A percentile compares a stretch with the other conserved stretches of the same genome.
Conservation (phyloP, 352 stramenopile genomes). For the Aphanomyces cochlioides region DNA sequence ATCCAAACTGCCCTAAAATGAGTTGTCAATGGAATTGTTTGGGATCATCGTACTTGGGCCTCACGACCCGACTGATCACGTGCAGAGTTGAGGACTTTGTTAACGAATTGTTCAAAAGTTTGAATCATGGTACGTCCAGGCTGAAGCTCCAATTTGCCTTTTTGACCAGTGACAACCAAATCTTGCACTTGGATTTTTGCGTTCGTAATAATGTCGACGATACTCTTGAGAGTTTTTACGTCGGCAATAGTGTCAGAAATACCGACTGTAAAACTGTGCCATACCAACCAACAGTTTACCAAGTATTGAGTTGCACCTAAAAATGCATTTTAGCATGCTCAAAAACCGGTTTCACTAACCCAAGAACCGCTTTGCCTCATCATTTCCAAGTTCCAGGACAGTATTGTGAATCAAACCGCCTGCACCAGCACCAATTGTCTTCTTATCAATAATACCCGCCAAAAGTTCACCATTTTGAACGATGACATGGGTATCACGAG, state of each 20-base stretch:
- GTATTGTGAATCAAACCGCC: conserved; percentile 97
- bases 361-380: conserved; percentile 86
- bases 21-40: not conserved
- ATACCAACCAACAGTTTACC: conserved; percentile 98
- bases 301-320: conserved; percentile 92
- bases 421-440: conserved; percentile 96
- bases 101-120: conserved; percentile 98
- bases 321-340: not conserved
- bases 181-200: conserved; percentile 93
- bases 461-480: conserved; percentile 97
- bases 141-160: conserved; percentile 96
- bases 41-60: conserved; percentile 27
- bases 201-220: conserved; percentile 98
- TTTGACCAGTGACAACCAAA: conserved; percentile 96
- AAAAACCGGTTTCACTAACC: conserved; percentile 30
- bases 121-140: conserved; percentile 99
- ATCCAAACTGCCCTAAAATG: conserved; percentile 52
- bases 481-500: conserved; percentile 95
- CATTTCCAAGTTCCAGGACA: conserved; percentile 90
- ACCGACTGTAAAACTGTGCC: conserved; percentile 97
- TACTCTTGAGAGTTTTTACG: conserved; percentile 96
- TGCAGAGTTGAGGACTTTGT: conserved; percentile 92
- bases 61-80: conserved; percentile 81
- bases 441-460: conserved; percentile 99
- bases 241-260: conserved; percentile 98